These are phyloP conservation scores for Fusarium pseudoanthophilum DNA, from an alignment of 2,329 filamentous ascomycete genomes.

Conservation along the genomic window DNA sequence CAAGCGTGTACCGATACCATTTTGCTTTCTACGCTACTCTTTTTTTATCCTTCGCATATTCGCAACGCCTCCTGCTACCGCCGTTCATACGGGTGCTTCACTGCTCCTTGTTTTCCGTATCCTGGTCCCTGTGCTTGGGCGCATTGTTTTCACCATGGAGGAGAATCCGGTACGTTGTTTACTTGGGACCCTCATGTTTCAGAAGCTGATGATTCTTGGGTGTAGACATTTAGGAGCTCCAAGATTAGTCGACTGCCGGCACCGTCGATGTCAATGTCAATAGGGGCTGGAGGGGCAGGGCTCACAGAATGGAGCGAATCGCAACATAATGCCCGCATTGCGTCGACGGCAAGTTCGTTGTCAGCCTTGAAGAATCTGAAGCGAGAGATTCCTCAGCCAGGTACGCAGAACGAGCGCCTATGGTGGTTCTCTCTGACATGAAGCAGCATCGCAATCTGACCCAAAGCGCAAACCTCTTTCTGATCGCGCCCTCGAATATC, in stretches of 20 bases:
- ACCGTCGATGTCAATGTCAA: constrained; percentile 38
- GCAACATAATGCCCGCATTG: constrained; percentile 67
- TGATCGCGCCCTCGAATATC: constrained; percentile 65
- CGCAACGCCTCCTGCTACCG: constrained; percentile 43
- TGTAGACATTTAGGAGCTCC: constrained; percentile 45
- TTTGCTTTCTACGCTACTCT: constrained; percentile 11
- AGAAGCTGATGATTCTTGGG: constrained; percentile 12
- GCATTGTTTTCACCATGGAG: constrained; percentile 47
- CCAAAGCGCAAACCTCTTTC: constrained; percentile 69
- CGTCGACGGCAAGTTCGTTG: constrained; percentile 55
- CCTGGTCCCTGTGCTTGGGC: constrained; percentile 40
- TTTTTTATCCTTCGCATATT: constrained; percentile 15
- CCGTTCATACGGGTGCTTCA: constrained; percentile 44
- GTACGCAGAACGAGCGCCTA: constrained; percentile 43
- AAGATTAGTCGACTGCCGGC: constrained; percentile 49
- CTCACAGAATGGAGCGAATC: constrained; percentile 69
- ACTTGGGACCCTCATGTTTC: not conserved
- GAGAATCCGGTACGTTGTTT: constrained; percentile 46
- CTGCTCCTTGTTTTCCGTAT: constrained; percentile 52
- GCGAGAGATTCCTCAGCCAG: constrained; percentile 60
- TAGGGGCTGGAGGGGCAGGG: constrained; percentile 48
- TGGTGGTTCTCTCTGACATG: constrained; percentile 24
- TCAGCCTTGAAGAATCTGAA: constrained; percentile 59
- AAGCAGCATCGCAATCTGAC: constrained; percentile 63
- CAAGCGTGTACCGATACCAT: constrained; percentile 9